Base-by-base conservation (phyloP, 2,329 filamentous ascomycete species). In the Hymenoscyphus fraxineus region DNA sequence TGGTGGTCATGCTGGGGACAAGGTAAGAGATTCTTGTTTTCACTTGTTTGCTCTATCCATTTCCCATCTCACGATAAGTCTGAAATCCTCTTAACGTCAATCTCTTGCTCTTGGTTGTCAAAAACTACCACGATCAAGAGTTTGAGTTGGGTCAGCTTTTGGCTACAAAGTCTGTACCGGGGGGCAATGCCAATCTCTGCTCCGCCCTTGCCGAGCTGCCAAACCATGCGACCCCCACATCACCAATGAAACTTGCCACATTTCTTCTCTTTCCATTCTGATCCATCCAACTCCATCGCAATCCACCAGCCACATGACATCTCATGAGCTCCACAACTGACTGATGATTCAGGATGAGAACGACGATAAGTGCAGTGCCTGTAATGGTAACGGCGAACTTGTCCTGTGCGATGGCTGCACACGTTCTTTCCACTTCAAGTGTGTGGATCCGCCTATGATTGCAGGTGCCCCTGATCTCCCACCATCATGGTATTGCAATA, bases 351-450 rank as follows among this genome's bases (percentile, higher is more conserved):
- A 84, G 82, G 81, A 85, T 70, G 89, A 97, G 67, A 96, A 96
- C 77, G 92, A 95, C 76, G 94, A 98, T 76, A 89, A 90, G 74
- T 99, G 94, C 80, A 89, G 89, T 67, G 87, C 92, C 57, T 99
- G 95, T 79, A 87, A 89, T 73, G 90, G 90, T 68, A 90, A 87
- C 70, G 94, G 94, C 64, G 87, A 92, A 71, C 85, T 99, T 68
- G 84, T 98, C 69, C 97, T 93, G 79, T 99, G 95, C 77, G 95
- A 98, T 79, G 91, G 90, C 67, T 99, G 95, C 79, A 86, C 89
- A 66, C 87, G 92, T 70, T 92, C 93, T 6, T 97, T 96, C 78
- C 95, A 98, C 78, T 92, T 95, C 75, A 83, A 86, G 65, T 98
- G 95, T 76, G 86, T 95, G 70, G 90, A 96, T 76, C 93, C 94